Evolutionary conservation across 2,329 filamentous ascomycete species (phyloP), one percentile per base, ranked within the genome.

Genomic region (Cladophialophora immunda): DNA sequence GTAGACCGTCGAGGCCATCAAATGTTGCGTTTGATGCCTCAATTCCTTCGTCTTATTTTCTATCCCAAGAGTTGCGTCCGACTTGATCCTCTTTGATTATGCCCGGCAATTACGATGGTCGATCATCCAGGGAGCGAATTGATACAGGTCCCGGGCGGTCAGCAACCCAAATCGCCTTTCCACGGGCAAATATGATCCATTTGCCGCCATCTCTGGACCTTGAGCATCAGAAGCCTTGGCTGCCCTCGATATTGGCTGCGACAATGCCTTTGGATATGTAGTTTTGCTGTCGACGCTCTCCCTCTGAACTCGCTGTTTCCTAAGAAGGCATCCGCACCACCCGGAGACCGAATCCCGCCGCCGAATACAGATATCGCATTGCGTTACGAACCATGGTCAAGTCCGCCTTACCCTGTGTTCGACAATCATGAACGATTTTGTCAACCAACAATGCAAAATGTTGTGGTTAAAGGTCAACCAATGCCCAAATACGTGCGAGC

Each of bases 81-180:
- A 3, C 9, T 50, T 25, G 8, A 11, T n/a, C 22, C 11, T 50
- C 45, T 25, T 50, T 22, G 22, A 25, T 27, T 50, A 25, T 47
- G 19, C 45, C 22, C 45, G 11, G 19, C 45, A 13, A 15, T 13
- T 9, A 50, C 9, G 38, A 41, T 41, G 38, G 38, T n/a, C 15
- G 38, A 19, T 50, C 45, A 13, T 13, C 19, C 17, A 4, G 13
- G 22, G 22, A 11, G 19, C 5, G 22, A 25, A 25, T 8, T 29
- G 22, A 25, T 34, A 22, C 30, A 50, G n/a, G 57, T 56, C 50
- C 15, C 58, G 58, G 58, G 63, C 63, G 52, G 63, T 61, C 63
- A 65, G 58, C 57, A 22, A 22, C 50, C 32, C 7, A 22, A 52
- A 47, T 25, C 9, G 19, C 41, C 25, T 6, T 8, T 15, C 8